Base-by-base conservation (phyloP, 495 filamentous ascomycete genomes). In the Cercophora samala region DNA sequence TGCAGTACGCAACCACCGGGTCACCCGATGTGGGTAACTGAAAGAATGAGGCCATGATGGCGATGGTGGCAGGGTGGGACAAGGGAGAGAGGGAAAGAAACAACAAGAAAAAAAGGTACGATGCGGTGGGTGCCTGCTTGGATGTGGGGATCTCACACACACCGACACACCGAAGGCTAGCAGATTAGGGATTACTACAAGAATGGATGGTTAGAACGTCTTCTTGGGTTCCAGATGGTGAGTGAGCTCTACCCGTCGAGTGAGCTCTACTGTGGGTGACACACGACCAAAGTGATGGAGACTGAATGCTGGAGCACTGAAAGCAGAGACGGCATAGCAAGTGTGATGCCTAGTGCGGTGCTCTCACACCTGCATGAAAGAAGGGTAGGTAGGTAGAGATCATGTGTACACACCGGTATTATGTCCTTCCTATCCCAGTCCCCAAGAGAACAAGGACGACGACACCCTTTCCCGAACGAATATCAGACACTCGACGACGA, bases 11-110 rank as follows among this genome's bases (percentile, higher is more conserved):
- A 32, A 73, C 64, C 9, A 69, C 71, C n/a, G 73, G 71, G 60
- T 75, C 73, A 56, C 69, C 71, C 17, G 71, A 70, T 17, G 58
- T 66, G 4, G 62, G 64, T 18, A 68, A 68, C 60, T 71, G 71
- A 52, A 75, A 69, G 62, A 72, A 69, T 18, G 71, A 75, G 5
- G 71, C 71, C 73, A 75, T 75, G 42, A 52, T 63, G 26, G 26
- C 25, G 32, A 25, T 5, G 21, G 24, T 29, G 24, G 21, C 5
- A 58, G 24, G 56, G 17, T 60, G 58, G 26, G 32, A 22, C 13
- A 37, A 62, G 5, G 22, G 4, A 25, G 17, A 25, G 18, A 60
- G 21, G 17, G 24, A 29, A 29, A 29, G 24, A 32, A 26, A 29
- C 17, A 60, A 62, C 29, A 46, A 17, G 32, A 62, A 25, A 46